These are phyloP conservation scores for Chamaecyparis obtusa DNA, from an alignment of 75 land plant genomes.

Conservation along the genomic window DNA sequence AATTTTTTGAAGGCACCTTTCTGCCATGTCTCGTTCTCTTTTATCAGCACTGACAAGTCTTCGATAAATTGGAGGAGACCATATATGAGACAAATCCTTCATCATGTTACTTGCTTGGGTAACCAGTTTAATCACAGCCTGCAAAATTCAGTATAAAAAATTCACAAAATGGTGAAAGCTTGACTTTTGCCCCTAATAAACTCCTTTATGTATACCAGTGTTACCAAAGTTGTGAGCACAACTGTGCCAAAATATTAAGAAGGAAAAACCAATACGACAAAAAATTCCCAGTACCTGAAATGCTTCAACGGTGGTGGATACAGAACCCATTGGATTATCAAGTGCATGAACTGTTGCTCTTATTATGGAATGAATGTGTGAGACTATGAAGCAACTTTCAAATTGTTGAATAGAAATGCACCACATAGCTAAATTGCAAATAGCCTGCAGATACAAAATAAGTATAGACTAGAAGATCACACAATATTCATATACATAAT, in stretches of 20 bases:
- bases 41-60: conserved; percentile 56
- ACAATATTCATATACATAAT: background rate
- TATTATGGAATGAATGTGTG: conserved; percentile 29
- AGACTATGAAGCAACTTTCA: conserved; percentile 14
- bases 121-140: conserved; percentile 47
- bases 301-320: conserved; percentile 62
- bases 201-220: background rate
- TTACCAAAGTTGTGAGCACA: background rate
- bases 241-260: background rate
- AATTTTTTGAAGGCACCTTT: conserved; percentile 44
- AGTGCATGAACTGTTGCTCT: conserved; percentile 55
- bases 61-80: conserved; percentile 67
- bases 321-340: conserved; percentile 64
- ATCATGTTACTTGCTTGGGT: conserved; percentile 28
- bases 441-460: conserved; percentile 37
- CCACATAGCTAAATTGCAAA: conserved; percentile 72
- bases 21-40: conserved; percentile 57
- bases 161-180: background rate
- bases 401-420: conserved; percentile 71
- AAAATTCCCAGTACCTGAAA: conserved; percentile 39
- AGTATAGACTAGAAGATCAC: background rate
- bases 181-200: background rate
- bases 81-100: conserved; percentile 40
- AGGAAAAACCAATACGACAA: background rate
- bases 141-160: background rate